Evolutionary conservation across 1,139 yeast genomes (phyloP).

Genomic region (Arxiozyma bovina): DNA sequence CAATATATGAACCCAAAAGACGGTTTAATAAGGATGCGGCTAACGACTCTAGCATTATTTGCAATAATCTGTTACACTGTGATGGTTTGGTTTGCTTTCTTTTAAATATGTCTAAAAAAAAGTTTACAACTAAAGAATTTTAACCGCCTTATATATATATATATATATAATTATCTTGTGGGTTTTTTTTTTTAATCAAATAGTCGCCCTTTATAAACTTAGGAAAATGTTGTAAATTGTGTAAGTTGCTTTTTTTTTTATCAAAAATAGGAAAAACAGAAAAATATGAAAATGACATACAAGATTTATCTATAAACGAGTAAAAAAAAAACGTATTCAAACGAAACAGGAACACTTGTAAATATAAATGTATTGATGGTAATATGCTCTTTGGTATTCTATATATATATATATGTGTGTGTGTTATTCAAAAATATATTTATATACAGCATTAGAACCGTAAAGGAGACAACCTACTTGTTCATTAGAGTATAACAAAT

Average conservation of each 20-base stretch:
- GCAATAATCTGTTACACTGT: not conserved
- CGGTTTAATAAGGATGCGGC: conserved; percentile 43
- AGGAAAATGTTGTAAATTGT: too few relatives aligned
- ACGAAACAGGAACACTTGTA: too few relatives aligned
- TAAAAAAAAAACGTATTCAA: too few relatives aligned
- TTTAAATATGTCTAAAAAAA: too few relatives aligned
- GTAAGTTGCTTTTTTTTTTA: too few relatives aligned
- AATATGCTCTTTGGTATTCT: not conserved
- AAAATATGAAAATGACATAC: too few relatives aligned
- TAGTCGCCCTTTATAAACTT: not conserved
- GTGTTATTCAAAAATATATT: not conserved
- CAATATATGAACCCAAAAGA: conserved; percentile 57
- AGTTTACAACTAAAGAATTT: too few relatives aligned
- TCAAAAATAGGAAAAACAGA: too few relatives aligned
- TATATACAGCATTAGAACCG: not conserved
- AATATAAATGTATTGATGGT: not conserved
- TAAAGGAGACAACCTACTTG: not conserved
- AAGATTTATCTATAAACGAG: too few relatives aligned
- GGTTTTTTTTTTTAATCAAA: too few relatives aligned
- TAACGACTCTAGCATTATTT: conserved; percentile 42
- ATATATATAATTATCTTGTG: too few relatives aligned
- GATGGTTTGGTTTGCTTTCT: not conserved
- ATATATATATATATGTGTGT: too few relatives aligned
- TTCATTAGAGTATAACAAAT: conserved; percentile 1
- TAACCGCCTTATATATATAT: not conserved